Percentiles rank a stretch among this genome's conserved stretches.
Evolutionary conservation across 2,329 filamentous ascomycete genomes (phyloP).

Genomic region (Herpotrichia juniperi): DNA sequence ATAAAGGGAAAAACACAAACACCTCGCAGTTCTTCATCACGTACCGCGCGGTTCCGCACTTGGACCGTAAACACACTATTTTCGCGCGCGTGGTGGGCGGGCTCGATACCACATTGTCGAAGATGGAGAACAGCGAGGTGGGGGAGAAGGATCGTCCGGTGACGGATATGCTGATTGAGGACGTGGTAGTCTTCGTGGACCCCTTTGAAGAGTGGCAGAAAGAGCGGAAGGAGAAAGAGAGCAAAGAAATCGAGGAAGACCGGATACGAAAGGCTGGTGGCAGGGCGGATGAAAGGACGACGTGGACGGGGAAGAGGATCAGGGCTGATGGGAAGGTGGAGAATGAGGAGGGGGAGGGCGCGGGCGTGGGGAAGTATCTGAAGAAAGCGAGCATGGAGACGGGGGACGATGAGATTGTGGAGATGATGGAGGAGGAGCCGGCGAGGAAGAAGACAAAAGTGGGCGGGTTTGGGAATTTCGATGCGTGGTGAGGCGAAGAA

Average conservation of each 20-base stretch:
- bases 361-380: slow-evolving; percentile 81
- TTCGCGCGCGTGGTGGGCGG: slow-evolving; percentile 87
- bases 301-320: slow-evolving; percentile 95
- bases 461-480: slow-evolving; percentile 91
- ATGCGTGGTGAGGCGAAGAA: slow-evolving; percentile 74
- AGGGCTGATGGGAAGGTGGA: slow-evolving; percentile 68
- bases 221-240: slow-evolving; percentile 60
- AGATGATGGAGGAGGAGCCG: slow-evolving; percentile 68
- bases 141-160: slow-evolving; percentile 78
- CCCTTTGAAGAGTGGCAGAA: slow-evolving; percentile 94
- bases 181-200: slow-evolving; percentile 86
- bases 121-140: slow-evolving; percentile 77
- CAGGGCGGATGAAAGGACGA: slow-evolving; percentile 85
- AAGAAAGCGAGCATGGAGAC: slow-evolving; percentile 59
- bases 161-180: slow-evolving; percentile 79
- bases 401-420: slow-evolving; percentile 65
- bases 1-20: slow-evolving; percentile 98
- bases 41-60: slow-evolving; percentile 81
- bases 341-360: slow-evolving; percentile 57
- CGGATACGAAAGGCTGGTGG: slow-evolving; percentile 70
- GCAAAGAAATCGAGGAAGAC: slow-evolving; percentile 67
- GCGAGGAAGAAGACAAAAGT: slow-evolving; percentile 80
- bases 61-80: slow-evolving; percentile 96
- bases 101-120: slow-evolving; percentile 70
- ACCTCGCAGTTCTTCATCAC: slow-evolving; percentile 94